phyloP scores from a whole-genome alignment of 345 rosid genomes.

The Citrus reticulata region DNA sequence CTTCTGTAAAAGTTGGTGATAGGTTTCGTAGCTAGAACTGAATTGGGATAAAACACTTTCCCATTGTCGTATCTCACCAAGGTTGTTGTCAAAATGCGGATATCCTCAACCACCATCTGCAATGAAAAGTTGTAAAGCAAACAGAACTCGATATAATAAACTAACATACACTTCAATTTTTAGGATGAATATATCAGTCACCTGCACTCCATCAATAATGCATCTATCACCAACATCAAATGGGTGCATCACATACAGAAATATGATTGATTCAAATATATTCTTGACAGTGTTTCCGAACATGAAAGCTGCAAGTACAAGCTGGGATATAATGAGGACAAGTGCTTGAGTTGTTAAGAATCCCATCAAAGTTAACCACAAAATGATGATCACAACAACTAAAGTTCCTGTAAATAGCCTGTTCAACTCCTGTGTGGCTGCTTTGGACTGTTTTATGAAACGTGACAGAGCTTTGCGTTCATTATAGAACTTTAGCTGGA shows the following conservation, averaged over 20 bases:
- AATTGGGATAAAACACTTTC: slow-evolving; percentile 65
- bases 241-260: slow-evolving; percentile 80
- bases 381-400: slow-evolving; percentile 33
- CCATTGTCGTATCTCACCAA: slow-evolving; percentile 68
- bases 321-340: slow-evolving; percentile 53
- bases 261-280: slow-evolving; percentile 62
- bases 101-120: slow-evolving; percentile 81
- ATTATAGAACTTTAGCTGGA: slow-evolving; percentile 53
- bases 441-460: slow-evolving; percentile 55
- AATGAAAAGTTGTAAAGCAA: background rate
- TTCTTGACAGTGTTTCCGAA: slow-evolving; percentile 60
- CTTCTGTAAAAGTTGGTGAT: slow-evolving; percentile 71
- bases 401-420: slow-evolving; percentile 38
- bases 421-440: slow-evolving; percentile 65
- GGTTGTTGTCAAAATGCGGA: slow-evolving; percentile 64
- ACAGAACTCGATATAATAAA: background rate
- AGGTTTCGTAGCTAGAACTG: slow-evolving; percentile 53
- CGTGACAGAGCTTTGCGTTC: slow-evolving; percentile 55
- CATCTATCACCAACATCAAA: slow-evolving; percentile 79
- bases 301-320: slow-evolving; percentile 44
- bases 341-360: slow-evolving; percentile 45
- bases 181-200: slow-evolving; percentile 5
- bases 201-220: slow-evolving; percentile 76
- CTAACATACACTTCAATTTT: background rate
- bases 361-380: slow-evolving; percentile 56